Evolutionary conservation across 2,329 filamentous ascomycete species (phyloP).

Genomic region (Sclerotinia trifoliorum): DNA sequence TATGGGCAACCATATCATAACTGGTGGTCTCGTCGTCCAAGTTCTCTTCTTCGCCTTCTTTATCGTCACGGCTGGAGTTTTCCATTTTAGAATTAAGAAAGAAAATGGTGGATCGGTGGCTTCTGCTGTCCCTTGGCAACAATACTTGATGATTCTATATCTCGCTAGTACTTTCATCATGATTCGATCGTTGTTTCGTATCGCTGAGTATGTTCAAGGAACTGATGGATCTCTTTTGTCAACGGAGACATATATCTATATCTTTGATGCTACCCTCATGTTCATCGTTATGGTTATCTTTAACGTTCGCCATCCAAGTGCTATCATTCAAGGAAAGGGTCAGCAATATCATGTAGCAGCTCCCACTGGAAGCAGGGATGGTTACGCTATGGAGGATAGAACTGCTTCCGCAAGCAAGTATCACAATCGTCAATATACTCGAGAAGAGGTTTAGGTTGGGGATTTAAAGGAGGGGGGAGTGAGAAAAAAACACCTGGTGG

Average conservation of each 20-base stretch:
- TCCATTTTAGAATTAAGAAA: conserved; percentile 26
- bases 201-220: conserved; percentile 50
- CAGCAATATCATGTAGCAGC: not conserved
- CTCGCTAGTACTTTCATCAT: conserved; percentile 47
- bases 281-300: conserved; percentile 42
- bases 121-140: conserved; percentile 30
- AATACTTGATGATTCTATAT: conserved; percentile 46
- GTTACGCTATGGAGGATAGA: not conserved
- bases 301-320: conserved; percentile 41
- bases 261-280: conserved; percentile 49
- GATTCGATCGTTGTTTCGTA: conserved; percentile 48
- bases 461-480: too few species aligned
- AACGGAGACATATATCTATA: conserved; percentile 48
- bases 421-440: not conserved
- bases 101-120: conserved; percentile 20
- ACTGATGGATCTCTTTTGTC: conserved; percentile 45
- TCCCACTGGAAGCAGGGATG: not conserved
- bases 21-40: conserved; percentile 50
- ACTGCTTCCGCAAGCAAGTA: not conserved
- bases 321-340: conserved; percentile 6
- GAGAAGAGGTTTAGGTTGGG: not conserved
- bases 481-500: not conserved
- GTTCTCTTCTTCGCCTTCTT: conserved; percentile 54
- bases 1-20: conserved; percentile 45
- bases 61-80: conserved; percentile 36